phyloP scores from a whole-genome alignment of 2,329 filamentous ascomycete species.

The Colletotrichum phormii region DNA sequence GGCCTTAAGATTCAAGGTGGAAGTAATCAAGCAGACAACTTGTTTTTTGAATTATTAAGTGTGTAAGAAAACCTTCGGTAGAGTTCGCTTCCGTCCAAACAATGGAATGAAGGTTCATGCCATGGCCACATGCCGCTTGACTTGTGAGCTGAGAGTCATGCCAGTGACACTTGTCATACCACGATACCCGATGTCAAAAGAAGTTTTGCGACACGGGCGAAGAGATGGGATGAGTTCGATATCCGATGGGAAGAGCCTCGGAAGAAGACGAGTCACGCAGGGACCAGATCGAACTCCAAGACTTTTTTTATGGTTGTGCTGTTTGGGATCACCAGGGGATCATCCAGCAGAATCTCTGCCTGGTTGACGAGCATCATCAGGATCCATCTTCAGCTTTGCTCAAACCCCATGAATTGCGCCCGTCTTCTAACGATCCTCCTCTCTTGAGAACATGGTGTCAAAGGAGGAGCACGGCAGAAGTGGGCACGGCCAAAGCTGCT shows the following conservation, averaged over 20 bases:
- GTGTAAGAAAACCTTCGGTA: neutral
- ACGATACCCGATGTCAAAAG: conserved; percentile 3
- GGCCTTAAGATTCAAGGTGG: no score
- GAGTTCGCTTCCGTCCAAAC: conserved; percentile 8
- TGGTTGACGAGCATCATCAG: neutral
- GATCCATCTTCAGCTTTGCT: neutral
- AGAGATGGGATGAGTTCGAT: conserved; percentile 8
- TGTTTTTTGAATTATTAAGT: neutral
- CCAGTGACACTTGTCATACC: conserved; percentile 20
- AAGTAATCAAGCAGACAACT: no score
- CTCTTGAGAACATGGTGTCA: neutral
- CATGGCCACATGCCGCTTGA: neutral
- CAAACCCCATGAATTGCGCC: neutral
- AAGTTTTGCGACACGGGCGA: neutral
- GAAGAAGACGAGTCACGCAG: neutral
- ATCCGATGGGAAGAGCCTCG: neutral
- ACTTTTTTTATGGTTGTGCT: neutral
- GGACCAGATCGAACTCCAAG: neutral
- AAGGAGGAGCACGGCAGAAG: conserved; percentile 8
- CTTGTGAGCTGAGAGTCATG: neutral
- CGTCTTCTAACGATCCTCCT: neutral
- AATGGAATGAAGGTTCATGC: conserved; percentile 3
- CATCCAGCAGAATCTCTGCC: conserved; percentile 8
- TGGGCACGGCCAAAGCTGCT: conserved; percentile 23
- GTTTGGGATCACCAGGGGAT: conserved; percentile 32